These are phyloP conservation scores for Lentinula boryana DNA, from an alignment of 768 basidiomycete genomes.

Conservation along the genomic window DNA sequence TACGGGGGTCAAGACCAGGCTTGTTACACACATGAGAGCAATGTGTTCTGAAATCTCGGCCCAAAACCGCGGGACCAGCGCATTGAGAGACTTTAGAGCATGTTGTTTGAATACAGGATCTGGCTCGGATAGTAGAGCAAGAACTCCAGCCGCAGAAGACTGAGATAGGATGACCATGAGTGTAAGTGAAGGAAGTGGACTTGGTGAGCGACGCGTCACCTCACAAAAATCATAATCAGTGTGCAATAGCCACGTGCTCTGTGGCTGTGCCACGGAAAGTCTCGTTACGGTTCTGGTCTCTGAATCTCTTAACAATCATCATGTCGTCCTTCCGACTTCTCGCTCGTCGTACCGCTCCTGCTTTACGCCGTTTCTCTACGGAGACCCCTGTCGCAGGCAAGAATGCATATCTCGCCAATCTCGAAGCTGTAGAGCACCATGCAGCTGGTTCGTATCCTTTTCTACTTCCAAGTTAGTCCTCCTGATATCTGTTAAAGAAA, in stretches of 20 bases:
- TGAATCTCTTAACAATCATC: slow-evolving; percentile 5
- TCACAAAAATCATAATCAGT: slow-evolving; percentile 11
- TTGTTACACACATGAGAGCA: slow-evolving; percentile 66
- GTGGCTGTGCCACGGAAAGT: background rate
- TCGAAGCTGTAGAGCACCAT: slow-evolving; percentile 57
- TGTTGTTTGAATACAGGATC: slow-evolving; percentile 85
- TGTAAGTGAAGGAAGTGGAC: slow-evolving; percentile 19
- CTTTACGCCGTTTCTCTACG: slow-evolving; percentile 32
- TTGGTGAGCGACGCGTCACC: slow-evolving; percentile 34
- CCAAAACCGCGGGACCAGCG: slow-evolving; percentile 93
- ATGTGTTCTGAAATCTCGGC: slow-evolving; percentile 97
- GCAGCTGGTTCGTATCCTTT: slow-evolving; percentile 45
- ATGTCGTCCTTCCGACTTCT: slow-evolving; percentile 54
- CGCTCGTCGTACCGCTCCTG: slow-evolving; percentile 37
- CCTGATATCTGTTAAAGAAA: slow-evolving; percentile 38
- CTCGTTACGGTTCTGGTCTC: background rate
- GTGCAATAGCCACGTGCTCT: background rate
- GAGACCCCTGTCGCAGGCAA: slow-evolving; percentile 27
- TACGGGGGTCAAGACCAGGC: slow-evolving; percentile 8
- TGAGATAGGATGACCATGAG: slow-evolving; percentile 66
- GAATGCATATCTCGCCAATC: slow-evolving; percentile 42
- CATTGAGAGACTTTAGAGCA: slow-evolving; percentile 78
- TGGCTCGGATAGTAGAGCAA: slow-evolving; percentile 87
- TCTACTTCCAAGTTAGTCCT: background rate
- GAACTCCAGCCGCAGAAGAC: slow-evolving; percentile 83